Conservation (phyloP, 129 eudicot genomes). For the Heracleum sosnowskyi region DNA sequence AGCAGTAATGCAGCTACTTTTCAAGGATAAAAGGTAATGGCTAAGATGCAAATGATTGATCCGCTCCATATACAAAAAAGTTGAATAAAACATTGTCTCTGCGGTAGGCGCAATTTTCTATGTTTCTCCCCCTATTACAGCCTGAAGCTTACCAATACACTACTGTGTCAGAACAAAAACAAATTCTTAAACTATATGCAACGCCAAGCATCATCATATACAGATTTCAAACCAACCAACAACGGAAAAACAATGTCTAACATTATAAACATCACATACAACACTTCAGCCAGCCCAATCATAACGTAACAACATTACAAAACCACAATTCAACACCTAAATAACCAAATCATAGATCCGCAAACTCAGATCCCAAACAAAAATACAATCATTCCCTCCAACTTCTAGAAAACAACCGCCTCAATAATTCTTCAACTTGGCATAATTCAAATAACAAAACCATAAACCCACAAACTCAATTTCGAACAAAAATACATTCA, state of each 20-base stretch:
- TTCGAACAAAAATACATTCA: no score
- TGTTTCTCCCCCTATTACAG: background rate
- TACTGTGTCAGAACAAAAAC: background rate
- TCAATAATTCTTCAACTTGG: no score
- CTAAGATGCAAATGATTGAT: background rate
- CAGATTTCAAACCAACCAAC: background rate
- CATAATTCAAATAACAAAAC: background rate
- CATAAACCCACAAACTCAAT: background rate
- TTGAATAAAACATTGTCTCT: no score
- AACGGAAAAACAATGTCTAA: background rate
- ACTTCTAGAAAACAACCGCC: no score
- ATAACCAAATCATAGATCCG: background rate
- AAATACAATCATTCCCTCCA: no score
- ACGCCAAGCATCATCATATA: background rate
- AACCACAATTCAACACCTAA: background rate
- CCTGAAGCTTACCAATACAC: background rate
- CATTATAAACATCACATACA: background rate
- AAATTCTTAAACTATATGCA: background rate
- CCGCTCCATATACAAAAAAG: no score
- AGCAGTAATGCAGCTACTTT: background rate
- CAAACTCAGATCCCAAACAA: background rate
- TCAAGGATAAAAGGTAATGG: background rate
- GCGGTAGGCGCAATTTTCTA: background rate
- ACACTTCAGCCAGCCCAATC: background rate
- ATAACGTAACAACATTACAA: background rate